Percentiles rank a stretch among this genome's conserved stretches.
Conservation (phyloP, 192 early-diverging fungal genomes). For the Thoreauomyces humboldtii region DNA sequence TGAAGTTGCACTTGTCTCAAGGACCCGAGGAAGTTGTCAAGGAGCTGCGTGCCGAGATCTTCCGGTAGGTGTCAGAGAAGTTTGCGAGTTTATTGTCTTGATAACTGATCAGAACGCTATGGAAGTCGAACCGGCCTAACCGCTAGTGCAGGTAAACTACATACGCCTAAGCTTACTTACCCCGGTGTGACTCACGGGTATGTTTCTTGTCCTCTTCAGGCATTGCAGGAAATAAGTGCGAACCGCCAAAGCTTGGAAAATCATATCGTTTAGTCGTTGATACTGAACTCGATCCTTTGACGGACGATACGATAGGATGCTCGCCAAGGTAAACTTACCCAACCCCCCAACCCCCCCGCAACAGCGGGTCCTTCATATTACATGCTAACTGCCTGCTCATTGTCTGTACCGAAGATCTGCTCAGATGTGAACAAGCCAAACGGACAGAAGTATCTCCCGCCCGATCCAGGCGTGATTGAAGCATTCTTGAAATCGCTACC, state of each 20-base stretch:
- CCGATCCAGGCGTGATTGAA: slow-evolving; percentile 34
- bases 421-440: slow-evolving; percentile 70
- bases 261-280: not conserved
- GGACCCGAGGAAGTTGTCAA: slow-evolving; percentile 40
- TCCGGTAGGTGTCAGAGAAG: slow-evolving; percentile 28
- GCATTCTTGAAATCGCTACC: slow-evolving; percentile 46
- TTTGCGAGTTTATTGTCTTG: not conserved
- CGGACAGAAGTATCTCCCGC: slow-evolving; percentile 57
- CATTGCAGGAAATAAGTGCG: not conserved
- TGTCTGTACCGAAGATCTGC: too few species aligned
- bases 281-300: slow-evolving; percentile 35
- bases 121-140: slow-evolving; percentile 9
- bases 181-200: too few species aligned
- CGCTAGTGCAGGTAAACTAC: too few species aligned
- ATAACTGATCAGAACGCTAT: too few species aligned
- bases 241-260: not conserved
- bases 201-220: too few species aligned
- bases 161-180: too few species aligned
- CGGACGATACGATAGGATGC: slow-evolving; percentile 5
- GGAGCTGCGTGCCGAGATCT: slow-evolving; percentile 54
- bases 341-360: too few species aligned
- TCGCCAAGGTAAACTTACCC: slow-evolving; percentile 22
- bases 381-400: too few species aligned
- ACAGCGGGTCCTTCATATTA: too few species aligned
- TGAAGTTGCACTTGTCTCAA: slow-evolving; percentile 36